Evolutionary conservation across 2,329 filamentous ascomycete genomes (phyloP).

Genomic region (Chrysosporium queenslandicum): DNA sequence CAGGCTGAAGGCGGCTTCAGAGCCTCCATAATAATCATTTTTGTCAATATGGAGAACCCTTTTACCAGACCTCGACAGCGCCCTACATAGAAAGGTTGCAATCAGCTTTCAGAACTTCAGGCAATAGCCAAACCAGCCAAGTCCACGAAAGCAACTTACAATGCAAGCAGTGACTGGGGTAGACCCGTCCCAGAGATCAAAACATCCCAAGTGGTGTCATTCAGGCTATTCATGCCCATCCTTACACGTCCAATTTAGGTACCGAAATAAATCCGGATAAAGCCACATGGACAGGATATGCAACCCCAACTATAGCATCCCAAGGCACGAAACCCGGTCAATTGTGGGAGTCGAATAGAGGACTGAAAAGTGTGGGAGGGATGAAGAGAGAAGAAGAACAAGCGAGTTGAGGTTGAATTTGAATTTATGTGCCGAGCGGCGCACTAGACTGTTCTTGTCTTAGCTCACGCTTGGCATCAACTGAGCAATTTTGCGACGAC

Average conservation of each 20-base stretch:
- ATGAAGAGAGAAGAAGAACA: slow-evolving; percentile 1
- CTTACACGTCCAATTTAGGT: neutral
- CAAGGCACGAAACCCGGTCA: neutral
- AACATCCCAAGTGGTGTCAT: slow-evolving; percentile 67
- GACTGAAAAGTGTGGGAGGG: neutral
- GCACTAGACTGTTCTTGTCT: neutral
- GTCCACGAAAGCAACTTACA: slow-evolving; percentile 45
- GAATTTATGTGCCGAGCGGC: neutral
- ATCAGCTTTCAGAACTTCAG: neutral
- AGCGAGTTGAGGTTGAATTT: slow-evolving; percentile 1
- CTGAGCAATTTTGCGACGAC: neutral
- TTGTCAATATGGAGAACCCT: slow-evolving; percentile 82
- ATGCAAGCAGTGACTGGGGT: slow-evolving; percentile 66
- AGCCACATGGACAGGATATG: neutral
- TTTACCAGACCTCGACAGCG: slow-evolving; percentile 83
- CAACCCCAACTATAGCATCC: neutral
- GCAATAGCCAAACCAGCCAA: neutral
- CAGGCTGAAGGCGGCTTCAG: slow-evolving; percentile 75
- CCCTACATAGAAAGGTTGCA: slow-evolving; percentile 59
- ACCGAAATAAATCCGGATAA: neutral
- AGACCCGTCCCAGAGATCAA: slow-evolving; percentile 69
- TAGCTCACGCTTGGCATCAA: neutral
- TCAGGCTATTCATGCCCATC: slow-evolving; percentile 58
- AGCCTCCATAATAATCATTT: slow-evolving; percentile 78
- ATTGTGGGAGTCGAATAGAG: neutral